A percentile compares a stretch with the other conserved stretches of the same genome.
Evolutionary conservation across 139 green algal species (phyloP).

Genomic region (Nannochloris sp.): DNA sequence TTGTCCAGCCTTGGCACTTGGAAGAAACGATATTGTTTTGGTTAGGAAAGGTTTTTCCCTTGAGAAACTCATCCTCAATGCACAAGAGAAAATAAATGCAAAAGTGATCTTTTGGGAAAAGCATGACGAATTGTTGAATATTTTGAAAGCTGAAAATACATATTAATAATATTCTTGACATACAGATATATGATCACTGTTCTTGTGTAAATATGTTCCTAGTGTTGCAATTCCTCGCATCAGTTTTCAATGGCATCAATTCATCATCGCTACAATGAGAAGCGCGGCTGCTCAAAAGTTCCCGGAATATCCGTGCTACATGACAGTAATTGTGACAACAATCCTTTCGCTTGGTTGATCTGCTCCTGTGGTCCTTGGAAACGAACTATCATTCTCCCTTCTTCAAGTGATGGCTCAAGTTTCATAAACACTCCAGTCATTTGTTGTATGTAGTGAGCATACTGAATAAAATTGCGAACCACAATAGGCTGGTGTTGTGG

Average conservation of each 20-base stretch:
- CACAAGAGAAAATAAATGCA: slow-evolving; percentile 20
- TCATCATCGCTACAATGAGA: no score
- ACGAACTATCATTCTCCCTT: no score
- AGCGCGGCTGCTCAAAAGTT: no score
- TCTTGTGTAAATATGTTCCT: background rate
- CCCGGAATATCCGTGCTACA: no score
- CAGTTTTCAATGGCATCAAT: no score
- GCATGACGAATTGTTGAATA: slow-evolving; percentile 39
- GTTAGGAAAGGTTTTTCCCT: slow-evolving; percentile 31
- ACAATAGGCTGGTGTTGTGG: background rate
- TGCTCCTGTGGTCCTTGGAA: no score
- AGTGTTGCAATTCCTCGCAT: no score
- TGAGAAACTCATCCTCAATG: background rate
- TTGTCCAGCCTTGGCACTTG: slow-evolving; percentile 59
- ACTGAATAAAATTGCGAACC: background rate
- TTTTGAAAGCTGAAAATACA: slow-evolving; percentile 8
- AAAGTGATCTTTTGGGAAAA: slow-evolving; percentile 31
- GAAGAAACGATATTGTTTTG: slow-evolving; percentile 51
- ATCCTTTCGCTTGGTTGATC: no score
- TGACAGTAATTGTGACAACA: no score
- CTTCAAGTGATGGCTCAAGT: no score
- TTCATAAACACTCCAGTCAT: no score
- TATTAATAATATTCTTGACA: background rate
- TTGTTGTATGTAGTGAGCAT: no score
- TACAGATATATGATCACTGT: background rate